Conservation (phyloP, 306 rosid genomes). For the Pyrus communis region DNA sequence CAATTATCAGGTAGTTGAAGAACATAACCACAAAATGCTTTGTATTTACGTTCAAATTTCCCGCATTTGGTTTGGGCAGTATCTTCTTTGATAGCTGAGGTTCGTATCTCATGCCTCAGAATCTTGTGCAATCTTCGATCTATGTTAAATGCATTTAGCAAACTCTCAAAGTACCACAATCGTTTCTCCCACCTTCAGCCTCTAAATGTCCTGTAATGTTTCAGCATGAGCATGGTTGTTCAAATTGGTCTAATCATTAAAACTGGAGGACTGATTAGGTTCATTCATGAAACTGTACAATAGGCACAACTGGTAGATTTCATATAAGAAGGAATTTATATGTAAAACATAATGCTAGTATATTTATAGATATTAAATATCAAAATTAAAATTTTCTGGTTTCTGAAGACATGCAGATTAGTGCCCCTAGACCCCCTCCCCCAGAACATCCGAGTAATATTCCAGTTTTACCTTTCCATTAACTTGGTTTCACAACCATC, state of each 20-base stretch:
- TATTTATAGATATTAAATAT: not conserved
- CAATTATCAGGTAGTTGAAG: conserved; percentile 67
- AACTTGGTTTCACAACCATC: not conserved
- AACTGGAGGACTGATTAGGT: not conserved
- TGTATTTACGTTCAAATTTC: not conserved
- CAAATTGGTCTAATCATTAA: not conserved
- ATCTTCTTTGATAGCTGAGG: not conserved
- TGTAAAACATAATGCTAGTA: not conserved
- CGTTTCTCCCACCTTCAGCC: not conserved
- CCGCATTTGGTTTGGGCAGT: not conserved
- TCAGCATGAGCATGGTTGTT: not conserved
- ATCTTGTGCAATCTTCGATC: not conserved
- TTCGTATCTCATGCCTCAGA: not conserved
- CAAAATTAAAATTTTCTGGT: not conserved
- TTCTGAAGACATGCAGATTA: not conserved
- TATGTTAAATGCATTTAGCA: not conserved
- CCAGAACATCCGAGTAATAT: not conserved
- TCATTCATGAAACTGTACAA: not conserved
- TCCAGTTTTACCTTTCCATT: not conserved
- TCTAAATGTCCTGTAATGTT: not conserved
- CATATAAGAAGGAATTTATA: not conserved
- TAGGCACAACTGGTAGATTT: not conserved
- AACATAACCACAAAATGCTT: not conserved
- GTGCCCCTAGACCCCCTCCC: not conserved
- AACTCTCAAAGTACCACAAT: not conserved